Base-by-base conservation (phyloP, 2,329 filamentous ascomycete genomes). In the Aspergillus alliaceus region DNA sequence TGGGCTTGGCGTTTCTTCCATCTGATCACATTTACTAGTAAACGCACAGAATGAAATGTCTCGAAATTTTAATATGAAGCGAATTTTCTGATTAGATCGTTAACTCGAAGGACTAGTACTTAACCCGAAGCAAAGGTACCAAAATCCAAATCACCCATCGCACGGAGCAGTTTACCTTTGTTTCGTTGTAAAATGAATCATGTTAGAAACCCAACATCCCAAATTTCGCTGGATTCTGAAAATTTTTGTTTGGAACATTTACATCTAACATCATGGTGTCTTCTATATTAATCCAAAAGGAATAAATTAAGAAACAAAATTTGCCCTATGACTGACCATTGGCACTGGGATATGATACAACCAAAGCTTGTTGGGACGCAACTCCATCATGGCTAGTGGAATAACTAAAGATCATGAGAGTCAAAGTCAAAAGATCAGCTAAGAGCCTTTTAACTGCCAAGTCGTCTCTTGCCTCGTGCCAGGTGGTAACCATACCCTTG, bases 381-480 rank as follows among this genome's bases (percentile, higher is more conserved):
- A 42, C 12, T 15, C 9, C 27, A 32, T 14, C 37, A 24, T 2
- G 18, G 29, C 5, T 29, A 48, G n/a, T 12, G 15, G 27, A 22
- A 20, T 20, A 24, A 49, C 6, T 5, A 29, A 29, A 29, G 12
- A 32, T 15, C 34, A 25, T 25, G 50, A 51, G 29, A 55, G 53
- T 56, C 59, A 59, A 55, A 58, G 54, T 57, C 64, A 62, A n/a
- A n/a, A 62, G 50, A 58, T 60, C 32, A 64, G 54, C 44, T 66
- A 64, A 51, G 73, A 72, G 65, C 85, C 82, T 54, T 72, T 75
- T 25, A 72, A 71, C 62, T 79, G 80, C 93, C 92, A 96, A 2
- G 90, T 96, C 51, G 91, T 89, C 72, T 96, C 90, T 72, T 93
- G 90, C 69, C 86, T 92, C 1, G 91, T 96, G 7, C 91, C 90